Percentiles rank a stretch among this genome's conserved stretches.
phyloP scores from a whole-genome alignment of 2,329 filamentous ascomycete species.

The Chaetoscypha palmicola region DNA sequence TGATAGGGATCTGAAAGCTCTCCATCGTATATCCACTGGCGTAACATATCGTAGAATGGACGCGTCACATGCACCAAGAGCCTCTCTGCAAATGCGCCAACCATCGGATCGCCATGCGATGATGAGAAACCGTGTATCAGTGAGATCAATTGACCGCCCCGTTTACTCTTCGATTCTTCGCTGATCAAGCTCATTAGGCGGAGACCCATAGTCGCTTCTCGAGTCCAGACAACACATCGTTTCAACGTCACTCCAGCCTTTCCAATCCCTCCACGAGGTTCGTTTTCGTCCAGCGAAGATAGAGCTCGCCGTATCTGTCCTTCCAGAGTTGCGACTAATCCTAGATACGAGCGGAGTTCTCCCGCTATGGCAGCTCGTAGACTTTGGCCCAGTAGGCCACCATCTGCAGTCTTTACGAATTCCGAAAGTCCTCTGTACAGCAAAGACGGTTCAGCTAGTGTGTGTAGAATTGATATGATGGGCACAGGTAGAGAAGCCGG shows the following conservation, averaged over 20 bases:
- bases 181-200: constrained; percentile 91
- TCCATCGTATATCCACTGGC: constrained; percentile 97
- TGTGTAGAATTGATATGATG: constrained; percentile 79
- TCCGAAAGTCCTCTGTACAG: constrained; percentile 73
- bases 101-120: constrained; percentile 91
- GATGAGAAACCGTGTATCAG: constrained; percentile 90
- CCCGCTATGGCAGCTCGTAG: constrained; percentile 76
- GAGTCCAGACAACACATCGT: constrained; percentile 92
- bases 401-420: constrained; percentile 75
- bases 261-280: constrained; percentile 63
- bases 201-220: constrained; percentile 92
- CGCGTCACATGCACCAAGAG: constrained; percentile 79
- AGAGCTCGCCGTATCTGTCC: constrained; percentile 83
- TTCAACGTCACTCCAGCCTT: constrained; percentile 91
- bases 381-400: constrained; percentile 86
- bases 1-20: constrained; percentile 93
- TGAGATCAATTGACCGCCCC: constrained; percentile 86
- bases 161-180: constrained; percentile 77
- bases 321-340: constrained; percentile 85
- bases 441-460: constrained; percentile 86
- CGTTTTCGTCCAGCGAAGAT: constrained; percentile 61
- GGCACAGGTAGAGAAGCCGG: constrained; percentile 76
- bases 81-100: constrained; percentile 86
- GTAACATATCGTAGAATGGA: constrained; percentile 93
- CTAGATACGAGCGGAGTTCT: constrained; percentile 84